Evolutionary conservation across 2,329 filamentous ascomycete genomes (phyloP), one percentile per base, ranked within the genome.

Genomic region (Dothistroma pini): DNA sequence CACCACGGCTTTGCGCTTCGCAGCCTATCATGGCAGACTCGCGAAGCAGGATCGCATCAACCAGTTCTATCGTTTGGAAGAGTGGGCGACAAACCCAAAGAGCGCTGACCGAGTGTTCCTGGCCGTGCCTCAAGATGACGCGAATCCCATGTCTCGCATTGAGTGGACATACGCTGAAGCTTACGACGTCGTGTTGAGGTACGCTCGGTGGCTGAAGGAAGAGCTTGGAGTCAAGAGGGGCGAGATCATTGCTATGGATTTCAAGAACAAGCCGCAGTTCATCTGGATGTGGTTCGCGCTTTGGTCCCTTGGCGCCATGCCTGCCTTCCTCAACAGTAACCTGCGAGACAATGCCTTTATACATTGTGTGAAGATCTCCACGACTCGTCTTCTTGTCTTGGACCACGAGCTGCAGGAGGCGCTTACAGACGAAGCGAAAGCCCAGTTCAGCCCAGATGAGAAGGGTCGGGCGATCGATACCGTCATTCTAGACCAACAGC

Each of bases 241-340:
- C 50, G 90, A 96, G 56, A 85, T 96, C 35, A 88, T 96, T 19
- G 91, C 90, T 9, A 81, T 96, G 68, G 83, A 95, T 74, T 89
- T 90, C 67, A 87, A 89, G 75, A 96, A 96, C 72, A 90, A 86
- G 47, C 86, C 91, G n/a, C 82, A 83, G 2, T 93, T 91, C 70
- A 70, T 93, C 31, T 90, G 93, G 72, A 64, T 96, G 9, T 85
- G 87, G 81, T 79, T 93, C 58, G 91, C 88, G 0, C 76, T 96
- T 34, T 96, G 91, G 91, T 86, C 87, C 32, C 86, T 96, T 61
- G 92, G 92, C 11, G 91, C 89, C 0, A 86, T 86, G 59, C 91
- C 91, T 0, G 91, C 91, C 0, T 91, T 95, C 68, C 89, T 96
- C 77, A 96, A 96, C 76, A 93, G 93, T 76, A 95, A 95, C 72